Evolutionary conservation across 306 rosid species (phyloP).

Genomic region (Myrica gale): DNA sequence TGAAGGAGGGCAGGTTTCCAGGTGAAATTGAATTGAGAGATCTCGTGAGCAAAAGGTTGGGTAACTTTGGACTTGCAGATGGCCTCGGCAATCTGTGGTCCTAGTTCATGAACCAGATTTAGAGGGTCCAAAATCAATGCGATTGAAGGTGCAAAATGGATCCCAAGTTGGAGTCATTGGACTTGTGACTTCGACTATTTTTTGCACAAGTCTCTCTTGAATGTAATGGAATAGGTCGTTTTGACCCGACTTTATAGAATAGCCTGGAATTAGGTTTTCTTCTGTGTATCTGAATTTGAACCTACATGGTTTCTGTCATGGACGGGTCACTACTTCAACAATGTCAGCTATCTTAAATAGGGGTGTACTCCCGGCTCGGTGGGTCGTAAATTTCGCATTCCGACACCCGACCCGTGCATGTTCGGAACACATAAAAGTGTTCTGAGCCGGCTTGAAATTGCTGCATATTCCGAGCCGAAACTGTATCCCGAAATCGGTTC

Average conservation of each 20-base stretch:
- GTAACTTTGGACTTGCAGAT: constrained; percentile 37
- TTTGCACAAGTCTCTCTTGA: constrained; percentile 12
- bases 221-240: constrained; percentile 17
- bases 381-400: no score
- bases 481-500: no score
- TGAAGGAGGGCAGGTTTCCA: constrained; percentile 71
- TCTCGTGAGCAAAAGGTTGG: constrained; percentile 41
- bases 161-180: constrained; percentile 17
- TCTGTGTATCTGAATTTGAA: constrained; percentile 12
- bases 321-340: constrained; percentile 12
- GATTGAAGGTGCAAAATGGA: constrained; percentile 22
- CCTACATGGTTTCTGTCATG: constrained; percentile 17
- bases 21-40: constrained; percentile 71
- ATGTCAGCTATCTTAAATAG: not conserved
- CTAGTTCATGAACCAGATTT: constrained; percentile 20
- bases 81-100: constrained; percentile 34
- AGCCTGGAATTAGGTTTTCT: constrained; percentile 20
- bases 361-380: no score
- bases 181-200: constrained; percentile 17
- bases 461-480: no score
- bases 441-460: no score
- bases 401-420: no score
- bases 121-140: constrained; percentile 4
- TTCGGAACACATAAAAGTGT: no score
- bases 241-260: constrained; percentile 12